phyloP scores from a whole-genome alignment of 768 basidiomycete species.

The Amanita subjunquillea region DNA sequence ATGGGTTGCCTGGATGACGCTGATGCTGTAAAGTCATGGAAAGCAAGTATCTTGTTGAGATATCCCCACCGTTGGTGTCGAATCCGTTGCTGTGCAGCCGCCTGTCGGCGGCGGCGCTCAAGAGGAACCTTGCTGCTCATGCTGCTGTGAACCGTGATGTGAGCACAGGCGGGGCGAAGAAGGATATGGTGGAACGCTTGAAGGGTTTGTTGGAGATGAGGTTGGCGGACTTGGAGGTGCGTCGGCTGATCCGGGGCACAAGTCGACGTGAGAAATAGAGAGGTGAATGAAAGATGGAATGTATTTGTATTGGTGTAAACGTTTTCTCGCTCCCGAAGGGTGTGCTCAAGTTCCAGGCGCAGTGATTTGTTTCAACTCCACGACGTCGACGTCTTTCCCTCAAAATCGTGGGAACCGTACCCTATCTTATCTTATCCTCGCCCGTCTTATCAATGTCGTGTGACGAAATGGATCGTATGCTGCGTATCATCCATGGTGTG shows the following conservation, averaged over 20 bases:
- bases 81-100: constrained; percentile 27
- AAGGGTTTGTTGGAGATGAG: constrained; percentile 33
- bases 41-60: constrained; percentile 35
- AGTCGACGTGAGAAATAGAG: too few relatives aligned
- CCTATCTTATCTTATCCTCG: too few relatives aligned
- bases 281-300: too few relatives aligned
- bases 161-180: constrained; percentile 32
- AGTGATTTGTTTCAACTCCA: too few relatives aligned
- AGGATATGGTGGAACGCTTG: constrained; percentile 41
- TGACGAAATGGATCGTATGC: too few relatives aligned
- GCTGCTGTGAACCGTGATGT: constrained; percentile 35
- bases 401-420: too few relatives aligned
- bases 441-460: too few relatives aligned
- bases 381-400: too few relatives aligned
- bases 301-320: too few relatives aligned
- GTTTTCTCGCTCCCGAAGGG: too few relatives aligned
- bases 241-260: not conserved
- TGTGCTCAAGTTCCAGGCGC: too few relatives aligned
- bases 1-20: not conserved
- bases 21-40: constrained; percentile 27
- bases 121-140: constrained; percentile 49
- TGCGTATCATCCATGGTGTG: too few relatives aligned
- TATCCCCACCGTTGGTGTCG: constrained; percentile 37
- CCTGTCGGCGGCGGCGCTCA: constrained; percentile 38
- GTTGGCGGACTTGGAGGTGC: constrained; percentile 29